A percentile compares a stretch with the other conserved stretches of the same genome.
These are phyloP conservation scores for Cucumis cinereus DNA, from an alignment of 306 rosid genomes.

Conservation along the genomic window DNA sequence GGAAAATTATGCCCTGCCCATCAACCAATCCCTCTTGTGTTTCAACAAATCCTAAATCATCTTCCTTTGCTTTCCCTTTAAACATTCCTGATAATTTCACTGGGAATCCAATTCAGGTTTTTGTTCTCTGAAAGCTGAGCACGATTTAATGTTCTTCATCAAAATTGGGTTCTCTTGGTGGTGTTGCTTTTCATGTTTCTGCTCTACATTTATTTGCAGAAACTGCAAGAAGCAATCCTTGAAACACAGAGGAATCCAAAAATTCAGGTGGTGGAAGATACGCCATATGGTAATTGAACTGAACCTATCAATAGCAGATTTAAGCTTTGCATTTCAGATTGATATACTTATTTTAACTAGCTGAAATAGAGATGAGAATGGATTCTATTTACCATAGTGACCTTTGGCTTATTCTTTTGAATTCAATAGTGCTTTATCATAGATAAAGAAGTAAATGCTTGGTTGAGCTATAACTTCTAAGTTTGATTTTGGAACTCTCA, in stretches of 20 bases:
- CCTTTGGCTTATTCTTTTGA: not conserved
- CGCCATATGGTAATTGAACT: constrained; percentile 42
- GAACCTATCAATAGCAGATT: not conserved
- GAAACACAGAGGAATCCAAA: constrained; percentile 77
- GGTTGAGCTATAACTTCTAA: not conserved
- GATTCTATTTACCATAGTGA: not conserved
- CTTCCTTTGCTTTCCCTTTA: constrained; percentile 73
- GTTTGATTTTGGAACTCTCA: not conserved
- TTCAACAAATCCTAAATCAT: constrained; percentile 73
- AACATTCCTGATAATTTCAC: constrained; percentile 40
- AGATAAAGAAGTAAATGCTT: not conserved
- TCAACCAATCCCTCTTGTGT: constrained; percentile 72
- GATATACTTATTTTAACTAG: not conserved
- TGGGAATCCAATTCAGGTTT: constrained; percentile 63
- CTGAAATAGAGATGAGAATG: not conserved
- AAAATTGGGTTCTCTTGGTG: not conserved
- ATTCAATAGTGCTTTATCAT: not conserved
- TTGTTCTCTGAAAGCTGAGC: not conserved
- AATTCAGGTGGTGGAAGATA: constrained; percentile 47
- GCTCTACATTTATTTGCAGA: constrained; percentile 20
- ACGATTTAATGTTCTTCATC: not conserved
- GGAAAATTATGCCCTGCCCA: constrained; percentile 87
- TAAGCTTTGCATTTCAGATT: not conserved
- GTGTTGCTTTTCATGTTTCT: not conserved
- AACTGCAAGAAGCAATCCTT: constrained; percentile 62